Evolutionary conservation across 345 rosid species (phyloP).

Genomic region (Isatis tinctoria): DNA sequence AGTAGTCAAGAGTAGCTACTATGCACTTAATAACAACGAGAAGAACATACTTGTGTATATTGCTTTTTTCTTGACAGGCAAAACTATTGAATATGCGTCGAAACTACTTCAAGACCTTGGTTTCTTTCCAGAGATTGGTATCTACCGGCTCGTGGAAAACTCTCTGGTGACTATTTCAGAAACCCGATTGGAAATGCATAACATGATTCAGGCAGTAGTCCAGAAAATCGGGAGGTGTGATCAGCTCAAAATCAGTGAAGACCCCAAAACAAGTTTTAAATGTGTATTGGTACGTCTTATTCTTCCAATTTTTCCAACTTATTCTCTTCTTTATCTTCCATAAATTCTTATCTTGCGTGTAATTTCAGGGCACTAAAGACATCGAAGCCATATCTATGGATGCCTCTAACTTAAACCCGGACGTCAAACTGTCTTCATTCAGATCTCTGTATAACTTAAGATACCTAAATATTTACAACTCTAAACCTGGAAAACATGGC

Average conservation of each 20-base stretch:
- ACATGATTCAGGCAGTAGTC: constrained; percentile 15
- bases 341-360: not conserved
- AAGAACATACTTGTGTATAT: not conserved
- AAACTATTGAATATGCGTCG: not conserved
- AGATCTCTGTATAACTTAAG: constrained; percentile 9
- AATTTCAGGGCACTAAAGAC: constrained; percentile 23
- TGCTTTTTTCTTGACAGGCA: not conserved
- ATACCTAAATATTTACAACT: not conserved
- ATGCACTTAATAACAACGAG: not conserved
- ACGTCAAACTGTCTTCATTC: not conserved
- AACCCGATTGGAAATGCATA: constrained; percentile 17
- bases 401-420: not conserved
- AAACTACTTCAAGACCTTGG: constrained; percentile 21
- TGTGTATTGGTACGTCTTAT: constrained; percentile 11
- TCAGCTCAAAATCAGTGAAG: constrained; percentile 3
- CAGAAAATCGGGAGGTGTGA: constrained; percentile 1
- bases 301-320: not conserved
- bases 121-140: not conserved
- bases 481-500: not conserved
- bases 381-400: constrained; percentile 20
- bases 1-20: not conserved
- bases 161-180: constrained; percentile 16
- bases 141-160: constrained; percentile 24
- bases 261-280: not conserved
- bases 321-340: not conserved